phyloP scores from a whole-genome alignment of 2,329 filamentous ascomycete genomes.

The Pezizomycotina sp. region DNA sequence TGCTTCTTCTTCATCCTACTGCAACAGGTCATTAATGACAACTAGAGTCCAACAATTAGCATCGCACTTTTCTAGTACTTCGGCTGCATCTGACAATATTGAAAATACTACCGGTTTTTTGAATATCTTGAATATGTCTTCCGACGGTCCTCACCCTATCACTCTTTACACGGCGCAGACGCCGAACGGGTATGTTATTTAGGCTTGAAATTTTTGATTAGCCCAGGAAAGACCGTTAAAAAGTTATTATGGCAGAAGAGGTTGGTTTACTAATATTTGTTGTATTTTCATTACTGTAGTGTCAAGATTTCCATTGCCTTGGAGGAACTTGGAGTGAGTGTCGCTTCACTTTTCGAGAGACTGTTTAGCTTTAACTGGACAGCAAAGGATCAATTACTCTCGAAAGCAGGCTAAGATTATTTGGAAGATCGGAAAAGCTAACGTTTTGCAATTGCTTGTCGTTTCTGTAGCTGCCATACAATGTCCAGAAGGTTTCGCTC shows the following conservation, averaged over 20 bases:
- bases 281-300: conserved; percentile 5
- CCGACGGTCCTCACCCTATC: conserved; percentile 51
- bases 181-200: conserved; percentile 47
- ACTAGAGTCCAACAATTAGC: conserved; percentile 12
- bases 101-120: conserved; percentile 8
- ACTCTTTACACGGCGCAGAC: conserved; percentile 69
- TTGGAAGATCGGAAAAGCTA: conserved; percentile 5
- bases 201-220: too few relatives aligned
- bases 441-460: conserved; percentile 20
- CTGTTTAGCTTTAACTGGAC: too few relatives aligned
- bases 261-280: conserved; percentile 1
- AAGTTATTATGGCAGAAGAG: too few relatives aligned
- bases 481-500: conserved; percentile 48
- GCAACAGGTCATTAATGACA: conserved; percentile 1
- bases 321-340: conserved; percentile 69
- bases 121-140: too few relatives aligned
- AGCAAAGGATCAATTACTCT: too few relatives aligned
- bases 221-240: too few relatives aligned
- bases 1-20: too few relatives aligned
- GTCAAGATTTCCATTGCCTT: conserved; percentile 77
- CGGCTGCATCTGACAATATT: not conserved
- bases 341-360: conserved; percentile 21
- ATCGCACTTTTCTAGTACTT: conserved; percentile 2
- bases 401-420: too few relatives aligned
- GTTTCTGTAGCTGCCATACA: conserved; percentile 33